A percentile compares a stretch with the other conserved stretches of the same genome.
These are phyloP conservation scores for Nicotiana noctiflora DNA, from an alignment of 257 asterid genomes.

Conservation along the genomic window DNA sequence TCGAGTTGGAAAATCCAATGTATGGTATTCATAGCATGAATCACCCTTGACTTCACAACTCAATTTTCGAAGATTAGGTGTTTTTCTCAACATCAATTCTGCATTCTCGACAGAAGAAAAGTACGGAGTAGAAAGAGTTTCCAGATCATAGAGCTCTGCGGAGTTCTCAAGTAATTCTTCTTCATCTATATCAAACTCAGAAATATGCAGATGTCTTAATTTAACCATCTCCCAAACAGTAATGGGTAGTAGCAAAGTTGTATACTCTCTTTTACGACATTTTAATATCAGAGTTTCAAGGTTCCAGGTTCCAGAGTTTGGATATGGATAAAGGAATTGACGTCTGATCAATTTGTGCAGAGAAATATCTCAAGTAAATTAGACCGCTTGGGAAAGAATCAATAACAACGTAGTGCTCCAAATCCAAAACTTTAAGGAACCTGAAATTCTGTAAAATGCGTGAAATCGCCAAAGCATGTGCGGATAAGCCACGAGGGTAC, in stretches of 20 bases:
- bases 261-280: too few relatives aligned
- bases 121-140: neutral
- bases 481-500: too few relatives aligned
- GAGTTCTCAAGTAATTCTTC: neutral
- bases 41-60: too few relatives aligned
- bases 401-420: neutral
- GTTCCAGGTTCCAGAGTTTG: neutral
- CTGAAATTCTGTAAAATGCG: neutral
- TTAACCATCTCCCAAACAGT: conserved; percentile 7
- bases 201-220: conserved; percentile 6
- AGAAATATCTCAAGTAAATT: conserved; percentile 15
- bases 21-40: neutral
- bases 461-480: too few relatives aligned
- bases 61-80: conserved; percentile 6
- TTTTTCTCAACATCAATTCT: neutral
- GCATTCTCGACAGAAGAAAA: neutral
- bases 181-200: neutral
- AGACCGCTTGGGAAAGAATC: neutral
- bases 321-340: too few relatives aligned
- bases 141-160: neutral
- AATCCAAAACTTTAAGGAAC: conserved; percentile 14
- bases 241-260: neutral
- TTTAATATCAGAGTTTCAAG: conserved; percentile 9
- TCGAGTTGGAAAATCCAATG: neutral
- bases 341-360: too few relatives aligned